Evolutionary conservation across 768 basidiomycete genomes (phyloP).

Genomic region (Phlebiopsis flavidoalba): DNA sequence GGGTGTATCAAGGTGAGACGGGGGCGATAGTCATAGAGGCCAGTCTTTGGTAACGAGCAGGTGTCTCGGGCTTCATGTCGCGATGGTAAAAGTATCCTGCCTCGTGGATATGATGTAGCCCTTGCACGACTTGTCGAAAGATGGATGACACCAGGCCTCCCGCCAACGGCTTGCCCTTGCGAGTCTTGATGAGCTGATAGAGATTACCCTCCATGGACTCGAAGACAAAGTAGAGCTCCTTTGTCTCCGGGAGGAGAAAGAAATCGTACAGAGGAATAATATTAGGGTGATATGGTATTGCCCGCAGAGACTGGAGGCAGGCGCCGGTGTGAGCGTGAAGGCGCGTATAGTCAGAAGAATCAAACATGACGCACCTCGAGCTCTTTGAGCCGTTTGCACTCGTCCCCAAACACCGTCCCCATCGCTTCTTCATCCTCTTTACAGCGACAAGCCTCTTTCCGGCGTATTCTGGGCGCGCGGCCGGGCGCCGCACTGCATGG

Average conservation of each 20-base stretch:
- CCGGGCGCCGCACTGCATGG: constrained; percentile 95
- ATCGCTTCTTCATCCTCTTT: constrained; percentile 96
- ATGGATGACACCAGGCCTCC: constrained; percentile 94
- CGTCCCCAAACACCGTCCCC: constrained; percentile 98
- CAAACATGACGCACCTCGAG: constrained; percentile 64
- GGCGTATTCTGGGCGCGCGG: constrained; percentile 88
- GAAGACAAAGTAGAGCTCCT: constrained; percentile 98
- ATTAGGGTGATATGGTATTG: constrained; percentile 92
- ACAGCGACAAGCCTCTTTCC: constrained; percentile 95
- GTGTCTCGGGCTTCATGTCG: constrained; percentile 99
- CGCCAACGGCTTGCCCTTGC: constrained; percentile 93
- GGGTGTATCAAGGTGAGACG: constrained; percentile 61
- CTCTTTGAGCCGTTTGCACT: constrained; percentile 93
- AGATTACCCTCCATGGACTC: constrained; percentile 99
- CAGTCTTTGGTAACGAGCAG: constrained; percentile 97
- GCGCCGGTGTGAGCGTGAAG: neutral
- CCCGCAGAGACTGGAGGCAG: constrained; percentile 73
- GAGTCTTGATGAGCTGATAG: constrained; percentile 97
- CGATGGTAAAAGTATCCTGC: constrained; percentile 96
- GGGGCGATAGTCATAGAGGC: constrained; percentile 88
- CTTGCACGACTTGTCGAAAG: constrained; percentile 86
- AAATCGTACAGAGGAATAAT: constrained; percentile 99
- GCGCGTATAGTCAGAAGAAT: constrained; percentile 2
- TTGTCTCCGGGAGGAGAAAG: constrained; percentile 92
- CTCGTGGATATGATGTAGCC: constrained; percentile 88